Conservation (phyloP, 176 grass and related monocot species). For the Carex myosuroides region DNA sequence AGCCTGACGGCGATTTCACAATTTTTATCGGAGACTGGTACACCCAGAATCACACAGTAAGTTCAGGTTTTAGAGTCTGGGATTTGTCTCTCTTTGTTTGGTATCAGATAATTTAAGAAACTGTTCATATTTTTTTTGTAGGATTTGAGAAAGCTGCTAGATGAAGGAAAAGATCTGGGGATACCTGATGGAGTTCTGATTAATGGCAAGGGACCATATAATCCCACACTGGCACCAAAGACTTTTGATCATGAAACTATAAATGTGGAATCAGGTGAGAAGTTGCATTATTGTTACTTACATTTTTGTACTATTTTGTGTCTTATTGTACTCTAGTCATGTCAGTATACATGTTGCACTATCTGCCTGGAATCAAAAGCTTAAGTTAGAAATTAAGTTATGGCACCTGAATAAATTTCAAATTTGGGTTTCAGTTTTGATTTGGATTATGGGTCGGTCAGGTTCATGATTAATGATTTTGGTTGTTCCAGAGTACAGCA, state of each 20-base stretch:
- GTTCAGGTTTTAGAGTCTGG: conserved; percentile 14
- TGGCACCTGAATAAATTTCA: background rate
- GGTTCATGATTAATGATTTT: background rate
- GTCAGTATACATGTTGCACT: background rate
- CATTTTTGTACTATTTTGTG: background rate
- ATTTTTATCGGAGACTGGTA: conserved; percentile 91
- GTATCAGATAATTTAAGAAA: background rate
- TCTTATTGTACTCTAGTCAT: background rate
- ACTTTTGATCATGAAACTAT: conserved; percentile 57
- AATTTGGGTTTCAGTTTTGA: background rate
- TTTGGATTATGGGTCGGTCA: background rate
- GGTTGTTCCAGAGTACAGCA: background rate
- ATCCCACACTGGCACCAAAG: conserved; percentile 46
- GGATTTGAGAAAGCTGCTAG: conserved; percentile 76
- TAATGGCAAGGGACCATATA: conserved; percentile 64
- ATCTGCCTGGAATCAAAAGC: background rate
- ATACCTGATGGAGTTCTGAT: conserved; percentile 72
- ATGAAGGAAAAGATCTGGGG: conserved; percentile 62
- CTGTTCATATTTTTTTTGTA: conserved; percentile 31
- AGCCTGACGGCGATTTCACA: conserved; percentile 62
- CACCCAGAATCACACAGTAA: conserved; percentile 69
- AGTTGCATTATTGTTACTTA: background rate
- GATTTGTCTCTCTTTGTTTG: conserved; percentile 12
- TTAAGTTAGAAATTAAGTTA: background rate
- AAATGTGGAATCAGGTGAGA: conserved; percentile 73